Percentiles rank a stretch among this genome's conserved stretches.
phyloP scores from a whole-genome alignment of 805 yeast genomes.

The Yarrowia sp. region DNA sequence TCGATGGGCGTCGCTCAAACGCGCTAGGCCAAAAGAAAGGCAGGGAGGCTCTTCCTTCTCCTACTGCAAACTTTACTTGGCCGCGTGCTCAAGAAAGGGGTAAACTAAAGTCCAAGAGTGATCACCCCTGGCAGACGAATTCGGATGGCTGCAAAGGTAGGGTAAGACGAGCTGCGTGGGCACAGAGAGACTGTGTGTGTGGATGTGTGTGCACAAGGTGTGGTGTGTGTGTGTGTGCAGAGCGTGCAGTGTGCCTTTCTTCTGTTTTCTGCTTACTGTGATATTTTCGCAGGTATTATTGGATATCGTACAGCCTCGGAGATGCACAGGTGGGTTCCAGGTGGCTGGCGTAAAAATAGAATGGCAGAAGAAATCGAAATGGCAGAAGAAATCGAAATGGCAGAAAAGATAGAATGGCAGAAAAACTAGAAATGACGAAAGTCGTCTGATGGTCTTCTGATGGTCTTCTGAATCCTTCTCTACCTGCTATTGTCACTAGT shows the following conservation, averaged over 20 bases:
- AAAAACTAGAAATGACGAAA: too few relatives aligned
- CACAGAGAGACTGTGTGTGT: too few relatives aligned
- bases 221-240: too few relatives aligned
- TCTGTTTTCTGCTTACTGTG: too few relatives aligned
- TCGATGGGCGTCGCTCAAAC: background rate
- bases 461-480: too few relatives aligned
- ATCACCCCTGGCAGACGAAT: background rate
- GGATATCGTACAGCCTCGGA: slow-evolving; percentile 18
- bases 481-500: background rate
- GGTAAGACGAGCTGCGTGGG: too few relatives aligned
- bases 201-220: background rate
- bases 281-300: background rate
- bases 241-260: background rate
- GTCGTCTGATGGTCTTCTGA: too few relatives aligned
- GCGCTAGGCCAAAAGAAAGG: slow-evolving; percentile 1
- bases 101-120: slow-evolving; percentile 3
- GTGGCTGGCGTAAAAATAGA: background rate
- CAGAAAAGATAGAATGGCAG: too few relatives aligned
- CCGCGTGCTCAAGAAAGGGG: slow-evolving; percentile 26
- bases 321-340: slow-evolving; percentile 5
- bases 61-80: background rate
- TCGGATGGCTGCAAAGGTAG: background rate
- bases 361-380: too few relatives aligned
- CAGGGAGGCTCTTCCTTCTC: background rate
- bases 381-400: too few relatives aligned